Percentiles rank a stretch among this genome's conserved stretches.
phyloP scores from a whole-genome alignment of 108 stramenopile genomes.

The Pseudonitzschia delicatissima region DNA sequence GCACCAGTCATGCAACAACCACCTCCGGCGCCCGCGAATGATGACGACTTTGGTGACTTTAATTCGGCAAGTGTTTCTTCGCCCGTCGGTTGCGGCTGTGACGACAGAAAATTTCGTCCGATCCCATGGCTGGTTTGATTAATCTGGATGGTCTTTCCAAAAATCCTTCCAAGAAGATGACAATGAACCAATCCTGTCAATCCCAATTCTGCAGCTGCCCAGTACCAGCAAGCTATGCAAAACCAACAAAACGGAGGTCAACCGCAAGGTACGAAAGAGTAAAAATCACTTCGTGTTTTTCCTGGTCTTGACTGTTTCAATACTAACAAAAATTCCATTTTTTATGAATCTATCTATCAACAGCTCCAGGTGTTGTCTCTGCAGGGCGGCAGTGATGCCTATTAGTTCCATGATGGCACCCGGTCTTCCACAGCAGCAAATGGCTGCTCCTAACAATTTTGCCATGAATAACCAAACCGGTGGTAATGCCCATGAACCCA shows the following conservation, averaged over 20 bases:
- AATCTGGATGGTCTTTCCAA: conserved; percentile 75
- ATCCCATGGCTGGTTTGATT: conserved; percentile 75
- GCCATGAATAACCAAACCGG: conserved; percentile 8
- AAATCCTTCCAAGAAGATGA: conserved; percentile 54
- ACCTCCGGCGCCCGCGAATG: conserved; percentile 3
- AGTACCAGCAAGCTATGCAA: conserved; percentile 16
- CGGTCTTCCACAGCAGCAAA: conserved; percentile 11
- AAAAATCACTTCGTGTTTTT: conserved; percentile 12
- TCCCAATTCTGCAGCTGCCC: conserved; percentile 32
- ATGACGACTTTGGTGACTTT: conserved; percentile 67
- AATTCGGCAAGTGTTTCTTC: conserved; percentile 38
- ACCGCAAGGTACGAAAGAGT: conserved; percentile 3
- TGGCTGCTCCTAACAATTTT: conserved; percentile 18
- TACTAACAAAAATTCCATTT: conserved; percentile 6
- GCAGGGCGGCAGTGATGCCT: conserved; percentile 48
- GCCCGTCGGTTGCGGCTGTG: conserved; percentile 22
- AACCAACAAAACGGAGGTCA: conserved; percentile 19
- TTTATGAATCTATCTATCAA: not conserved
- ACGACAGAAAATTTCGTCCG: conserved; percentile 47
- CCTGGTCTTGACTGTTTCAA: conserved; percentile 27
- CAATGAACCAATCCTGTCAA: conserved; percentile 28
- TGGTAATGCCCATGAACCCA: conserved; percentile 12
- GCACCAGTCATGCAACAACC: conserved; percentile 24
- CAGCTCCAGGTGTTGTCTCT: conserved; percentile 30
- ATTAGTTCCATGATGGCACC: conserved; percentile 52